Evolutionary conservation across 2,329 filamentous ascomycete species (phyloP).

Genomic region (Colletotrichum musicola): DNA sequence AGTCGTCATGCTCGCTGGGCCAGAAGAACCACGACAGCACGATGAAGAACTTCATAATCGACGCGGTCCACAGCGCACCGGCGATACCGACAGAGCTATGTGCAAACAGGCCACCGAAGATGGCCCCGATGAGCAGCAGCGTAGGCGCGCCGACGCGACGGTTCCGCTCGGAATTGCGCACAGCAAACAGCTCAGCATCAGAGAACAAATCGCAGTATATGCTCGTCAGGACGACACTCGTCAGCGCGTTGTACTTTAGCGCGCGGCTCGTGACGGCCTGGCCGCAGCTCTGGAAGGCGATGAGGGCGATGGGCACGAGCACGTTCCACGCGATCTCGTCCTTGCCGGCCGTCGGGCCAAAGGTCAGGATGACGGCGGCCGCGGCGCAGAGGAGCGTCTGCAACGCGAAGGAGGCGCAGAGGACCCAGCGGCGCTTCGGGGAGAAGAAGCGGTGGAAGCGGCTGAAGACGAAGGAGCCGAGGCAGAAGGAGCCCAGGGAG

Average conservation of each 20-base stretch:
- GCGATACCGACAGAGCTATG: slow-evolving; percentile 61
- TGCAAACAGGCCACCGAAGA: slow-evolving; percentile 63
- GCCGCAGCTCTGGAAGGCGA: slow-evolving; percentile 83
- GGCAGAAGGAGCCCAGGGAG: slow-evolving; percentile 77
- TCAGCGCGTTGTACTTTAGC: slow-evolving; percentile 77
- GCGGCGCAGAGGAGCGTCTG: slow-evolving; percentile 64
- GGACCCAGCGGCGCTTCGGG: slow-evolving; percentile 73
- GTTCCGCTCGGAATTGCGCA: slow-evolving; percentile 63
- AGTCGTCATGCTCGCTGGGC: slow-evolving; percentile 60
- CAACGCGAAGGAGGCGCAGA: slow-evolving; percentile 68
- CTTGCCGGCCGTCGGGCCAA: slow-evolving; percentile 54
- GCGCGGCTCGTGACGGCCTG: slow-evolving; percentile 82
- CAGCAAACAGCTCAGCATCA: slow-evolving; percentile 64
- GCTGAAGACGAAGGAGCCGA: slow-evolving; percentile 79
- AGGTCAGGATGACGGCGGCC: slow-evolving; percentile 58
- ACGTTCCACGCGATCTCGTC: slow-evolving; percentile 69
- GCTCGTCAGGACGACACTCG: slow-evolving; percentile 84
- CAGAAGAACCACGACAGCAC: slow-evolving; percentile 72
- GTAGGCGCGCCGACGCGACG: slow-evolving; percentile 63
- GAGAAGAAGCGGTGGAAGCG: slow-evolving; percentile 75
- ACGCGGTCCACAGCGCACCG: slow-evolving; percentile 71
- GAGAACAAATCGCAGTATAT: slow-evolving; percentile 86
- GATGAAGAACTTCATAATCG: slow-evolving; percentile 67
- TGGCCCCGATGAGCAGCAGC: slow-evolving; percentile 62
- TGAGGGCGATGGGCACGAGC: slow-evolving; percentile 74